Evolutionary conservation across 2,329 filamentous ascomycete species (phyloP), one percentile per base, ranked within the genome.

Genomic region (Chaetomiaceae sp.): DNA sequence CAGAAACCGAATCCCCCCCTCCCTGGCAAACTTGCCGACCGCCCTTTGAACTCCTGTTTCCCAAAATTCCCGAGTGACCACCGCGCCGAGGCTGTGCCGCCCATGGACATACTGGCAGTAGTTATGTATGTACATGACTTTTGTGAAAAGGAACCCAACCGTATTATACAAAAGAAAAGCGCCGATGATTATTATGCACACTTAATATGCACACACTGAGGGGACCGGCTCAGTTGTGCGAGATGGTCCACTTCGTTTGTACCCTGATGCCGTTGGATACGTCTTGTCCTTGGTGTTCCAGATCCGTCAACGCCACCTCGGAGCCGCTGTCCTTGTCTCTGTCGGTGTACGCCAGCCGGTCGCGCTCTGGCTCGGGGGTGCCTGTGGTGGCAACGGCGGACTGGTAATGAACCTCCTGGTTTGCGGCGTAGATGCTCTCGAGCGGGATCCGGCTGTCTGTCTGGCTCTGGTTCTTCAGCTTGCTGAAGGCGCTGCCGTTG

Each of bases 181-280:
- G 21, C 11, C 32, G 18, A 8, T n/a, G 25, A 5, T 11, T 18
- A 5, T 7, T 7, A 16, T 13, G 33, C 14, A 16, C n/a, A 36
- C 33, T 5, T 3, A 5, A 16, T 16, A 16, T n/a, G 14, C n/a
- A 18, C 14, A 36, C 14, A n/a, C n/a, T n/a, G n/a, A n/a, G n/a
- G n/a, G n/a, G n/a, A n/a, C 42, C n/a, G 41, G 18, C n/a, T 51
- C 43, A 56, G 33, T 51, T 20, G 18, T 48, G 49, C n/a, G 52
- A 51, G 45, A 59, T 59, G 20, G 47, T 47, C 57, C 57, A 59
- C 52, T 57, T 57, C 4, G 55, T 59, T 20, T 57, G 55, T 34
- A 59, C 57, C 46, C 49, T 45, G 18, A 59, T 59, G 5, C 48
- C 49, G 25, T 10, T 40, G 8, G 33, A 25, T 5, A n/a, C 21